Percentiles rank a stretch among this genome's conserved stretches.
phyloP scores from a whole-genome alignment of 352 stramenopile genomes.

The Phytopythium ostracodes region DNA sequence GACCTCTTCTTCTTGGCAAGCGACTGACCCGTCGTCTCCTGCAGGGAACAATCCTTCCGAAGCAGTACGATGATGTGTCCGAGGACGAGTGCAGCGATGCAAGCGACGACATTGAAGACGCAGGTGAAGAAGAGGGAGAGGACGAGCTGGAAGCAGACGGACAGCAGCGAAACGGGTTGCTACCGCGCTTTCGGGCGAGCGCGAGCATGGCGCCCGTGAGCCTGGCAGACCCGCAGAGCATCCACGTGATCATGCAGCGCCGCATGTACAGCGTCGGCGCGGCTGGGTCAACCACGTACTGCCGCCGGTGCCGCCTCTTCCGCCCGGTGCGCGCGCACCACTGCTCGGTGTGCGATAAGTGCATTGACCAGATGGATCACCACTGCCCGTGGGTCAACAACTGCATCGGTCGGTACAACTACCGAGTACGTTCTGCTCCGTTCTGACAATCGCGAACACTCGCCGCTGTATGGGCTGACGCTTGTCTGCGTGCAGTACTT shows the following conservation, averaged over 20 bases:
- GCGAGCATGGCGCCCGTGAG: constrained; percentile 20
- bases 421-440: constrained; percentile 55
- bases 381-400: constrained; percentile 98
- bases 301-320: constrained; percentile 43
- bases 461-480: not conserved
- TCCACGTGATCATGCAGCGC: constrained; percentile 29
- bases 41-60: constrained; percentile 24
- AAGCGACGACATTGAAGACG: constrained; percentile 5
- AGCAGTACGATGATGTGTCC: constrained; percentile 5
- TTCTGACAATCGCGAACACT: no score
- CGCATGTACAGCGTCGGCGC: constrained; percentile 11
- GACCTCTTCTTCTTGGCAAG: not conserved
- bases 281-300: constrained; percentile 35
- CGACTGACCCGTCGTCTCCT: constrained; percentile 9
- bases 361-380: constrained; percentile 96
- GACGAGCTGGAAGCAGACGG: constrained; percentile 9
- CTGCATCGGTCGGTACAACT: constrained; percentile 96
- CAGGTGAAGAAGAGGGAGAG: not conserved
- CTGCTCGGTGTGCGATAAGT: constrained; percentile 84
- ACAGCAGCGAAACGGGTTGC: constrained; percentile 9
- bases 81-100: constrained; percentile 16
- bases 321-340: constrained; percentile 53
- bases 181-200: constrained; percentile 27
- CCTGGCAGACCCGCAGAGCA: constrained; percentile 30
- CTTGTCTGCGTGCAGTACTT: constrained; percentile 47